A percentile compares a stretch with the other conserved stretches of the same genome.
Conservation (phyloP, 129 eudicot genomes). For the Kitagawia praeruptora region DNA sequence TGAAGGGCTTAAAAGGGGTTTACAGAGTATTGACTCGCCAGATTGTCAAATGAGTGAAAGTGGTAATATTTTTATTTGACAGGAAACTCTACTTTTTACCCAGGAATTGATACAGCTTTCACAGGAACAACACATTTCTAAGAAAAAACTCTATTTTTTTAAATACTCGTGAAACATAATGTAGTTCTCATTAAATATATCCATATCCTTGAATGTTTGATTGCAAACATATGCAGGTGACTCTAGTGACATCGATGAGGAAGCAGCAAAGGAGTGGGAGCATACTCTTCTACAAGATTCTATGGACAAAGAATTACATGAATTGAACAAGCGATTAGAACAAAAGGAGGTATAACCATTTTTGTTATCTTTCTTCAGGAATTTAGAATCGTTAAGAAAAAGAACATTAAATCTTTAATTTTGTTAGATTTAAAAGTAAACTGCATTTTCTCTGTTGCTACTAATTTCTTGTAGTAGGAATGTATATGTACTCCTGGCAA, state of each 20-base stretch:
- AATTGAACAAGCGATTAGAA: slow-evolving; percentile 75
- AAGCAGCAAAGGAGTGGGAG: slow-evolving; percentile 89
- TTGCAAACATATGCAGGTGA: slow-evolving; percentile 50
- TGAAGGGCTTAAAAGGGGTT: slow-evolving; percentile 80
- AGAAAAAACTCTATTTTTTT: neutral
- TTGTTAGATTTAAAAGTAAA: neutral
- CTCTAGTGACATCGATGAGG: slow-evolving; percentile 82
- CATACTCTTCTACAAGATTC: slow-evolving; percentile 83
- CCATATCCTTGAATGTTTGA: slow-evolving; percentile 7
- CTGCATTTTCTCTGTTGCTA: neutral
- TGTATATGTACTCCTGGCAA: neutral
- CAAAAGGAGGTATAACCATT: slow-evolving; percentile 64
- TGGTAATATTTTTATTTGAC: slow-evolving; percentile 38
- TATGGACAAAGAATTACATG: slow-evolving; percentile 88
- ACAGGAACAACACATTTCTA: neutral
- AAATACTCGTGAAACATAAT: neutral
- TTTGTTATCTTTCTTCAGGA: neutral
- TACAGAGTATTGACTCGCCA: slow-evolving; percentile 72
- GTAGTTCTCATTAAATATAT: neutral
- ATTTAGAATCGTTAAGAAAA: neutral
- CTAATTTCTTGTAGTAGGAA: neutral
- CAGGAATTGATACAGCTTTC: neutral
- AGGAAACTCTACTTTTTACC: neutral
- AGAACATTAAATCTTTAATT: neutral
- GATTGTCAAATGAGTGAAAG: slow-evolving; percentile 84